These are phyloP conservation scores for Bacidia rubella DNA, from an alignment of 495 filamentous ascomycete species.

Conservation along the genomic window DNA sequence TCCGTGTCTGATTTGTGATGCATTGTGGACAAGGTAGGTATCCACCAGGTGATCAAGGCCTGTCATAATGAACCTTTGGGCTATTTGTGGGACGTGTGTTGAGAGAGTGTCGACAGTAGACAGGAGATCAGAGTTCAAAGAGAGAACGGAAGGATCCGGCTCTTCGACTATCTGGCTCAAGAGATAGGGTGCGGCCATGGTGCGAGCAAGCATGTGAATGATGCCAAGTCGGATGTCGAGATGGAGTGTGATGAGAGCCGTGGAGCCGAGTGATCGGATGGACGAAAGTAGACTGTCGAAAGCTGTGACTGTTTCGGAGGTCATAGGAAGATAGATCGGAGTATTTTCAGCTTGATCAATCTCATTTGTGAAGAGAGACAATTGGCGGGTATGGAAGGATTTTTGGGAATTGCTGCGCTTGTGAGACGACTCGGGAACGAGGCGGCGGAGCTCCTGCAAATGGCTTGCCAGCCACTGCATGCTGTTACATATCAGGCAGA, in stretches of 20 bases:
- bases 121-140: conserved; percentile 67
- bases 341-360: conserved; percentile 42
- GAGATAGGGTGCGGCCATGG: conserved; percentile 38
- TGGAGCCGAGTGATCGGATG: conserved; percentile 61
- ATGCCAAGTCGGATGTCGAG: conserved; percentile 74
- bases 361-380: conserved; percentile 56
- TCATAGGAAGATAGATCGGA: conserved; percentile 83
- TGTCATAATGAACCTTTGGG: conserved; percentile 57
- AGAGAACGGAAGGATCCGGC: conserved; percentile 63
- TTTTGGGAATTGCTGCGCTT: conserved; percentile 25
- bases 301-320: conserved; percentile 66
- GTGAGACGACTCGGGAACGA: conserved; percentile 35
- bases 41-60: conserved; percentile 63
- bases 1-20: conserved; percentile 40
- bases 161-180: conserved; percentile 62
- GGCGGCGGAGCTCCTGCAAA: conserved; percentile 59
- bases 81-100: conserved; percentile 44
- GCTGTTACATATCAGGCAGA: conserved; percentile 86
- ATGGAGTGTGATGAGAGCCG: conserved; percentile 70
- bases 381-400: conserved; percentile 44
- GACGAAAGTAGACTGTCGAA: conserved; percentile 79
- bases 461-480: conserved; percentile 94
- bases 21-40: conserved; percentile 51
- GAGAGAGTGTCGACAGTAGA: conserved; percentile 70
- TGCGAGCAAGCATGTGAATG: conserved; percentile 45